phyloP scores from a whole-genome alignment of 2,329 filamentous ascomycete species.

The Verticillium albo-atrum region DNA sequence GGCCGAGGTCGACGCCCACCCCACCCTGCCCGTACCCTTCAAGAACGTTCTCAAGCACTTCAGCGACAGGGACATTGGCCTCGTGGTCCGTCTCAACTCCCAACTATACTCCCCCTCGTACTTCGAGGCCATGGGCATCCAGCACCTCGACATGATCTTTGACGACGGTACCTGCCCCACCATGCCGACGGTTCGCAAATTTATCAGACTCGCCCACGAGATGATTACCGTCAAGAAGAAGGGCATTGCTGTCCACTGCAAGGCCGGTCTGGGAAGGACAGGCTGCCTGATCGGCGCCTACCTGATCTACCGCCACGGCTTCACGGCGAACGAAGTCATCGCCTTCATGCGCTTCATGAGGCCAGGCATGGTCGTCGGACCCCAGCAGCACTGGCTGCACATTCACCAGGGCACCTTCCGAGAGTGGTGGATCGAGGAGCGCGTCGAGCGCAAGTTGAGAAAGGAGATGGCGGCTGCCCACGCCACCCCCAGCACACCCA shows the following conservation, averaged over 20 bases:
- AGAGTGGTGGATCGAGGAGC: constrained; percentile 97
- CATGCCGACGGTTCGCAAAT: constrained; percentile 83
- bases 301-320: constrained; percentile 93
- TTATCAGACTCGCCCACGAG: constrained; percentile 90
- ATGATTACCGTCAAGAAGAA: constrained; percentile 89
- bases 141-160: constrained; percentile 98
- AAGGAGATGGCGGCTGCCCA: constrained; percentile 52
- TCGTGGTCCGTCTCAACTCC: constrained; percentile 94
- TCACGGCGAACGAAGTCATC: constrained; percentile 96
- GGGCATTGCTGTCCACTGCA: constrained; percentile 96
- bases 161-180: constrained; percentile 96
- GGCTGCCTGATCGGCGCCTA: constrained; percentile 97
- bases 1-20: constrained; percentile 65
- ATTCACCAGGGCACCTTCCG: constrained; percentile 94
- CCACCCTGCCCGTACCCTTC: constrained; percentile 77
- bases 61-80: constrained; percentile 77
- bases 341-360: constrained; percentile 99
- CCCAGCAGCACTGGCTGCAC: constrained; percentile 98
- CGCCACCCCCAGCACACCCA: constrained; percentile 54
- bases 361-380: constrained; percentile 97
- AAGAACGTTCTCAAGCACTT: constrained; percentile 96
- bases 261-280: constrained; percentile 90
- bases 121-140: constrained; percentile 91
- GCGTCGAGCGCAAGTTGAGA: constrained; percentile 64
- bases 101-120: constrained; percentile 95